Evolutionary conservation across 2,329 filamentous ascomycete genomes (phyloP), one percentile per base, ranked within the genome.

Genomic region (Endothia cerciana): DNA sequence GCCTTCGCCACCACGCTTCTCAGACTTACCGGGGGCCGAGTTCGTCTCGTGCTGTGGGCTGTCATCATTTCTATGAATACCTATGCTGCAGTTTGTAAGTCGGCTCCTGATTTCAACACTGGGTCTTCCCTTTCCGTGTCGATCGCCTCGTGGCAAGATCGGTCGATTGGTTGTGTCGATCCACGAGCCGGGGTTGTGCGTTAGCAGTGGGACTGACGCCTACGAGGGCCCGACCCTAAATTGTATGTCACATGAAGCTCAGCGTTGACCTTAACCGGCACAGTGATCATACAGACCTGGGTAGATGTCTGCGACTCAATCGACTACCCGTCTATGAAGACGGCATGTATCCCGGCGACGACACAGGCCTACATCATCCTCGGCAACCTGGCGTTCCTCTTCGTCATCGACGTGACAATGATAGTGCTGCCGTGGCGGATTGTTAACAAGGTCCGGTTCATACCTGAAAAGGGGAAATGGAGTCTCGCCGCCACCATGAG

Each of bases 401-500:
- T 65, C 3, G 51, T 65, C 36, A 36, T 57, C 17, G 65, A 66
- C 22, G 33, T 55, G 1, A 47, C 40, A 28, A 36, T 66, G 47
- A 58, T 62, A 5, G 45, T 41, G 13, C 22, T 60, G 8, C 65
- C 65, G 2, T 66, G 65, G 65, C 59, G 40, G 43, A 59, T 66
- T 1, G 45, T 66, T 19, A 49, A 43, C 10, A 47, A 60, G 25
- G 58, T 66, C 17, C 38, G 40, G 25, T 66, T 64, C 25, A 55
- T 66, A 38, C 62, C 65, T 4, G 55, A 53, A 11, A 64, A 17
- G 13, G 65, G 64, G 61, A 66, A 66, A 38, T 64, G 65, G 65
- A 38, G 55, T 6, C 62, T 64, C 25, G 65, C 61, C 5, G 41
- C 68, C 19, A 64, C 68, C 2, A 70, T 70, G 69, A 69, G 69